These are phyloP conservation scores for Rhododendron henanense DNA, from an alignment of 148 eudicot genomes.

Conservation along the genomic window DNA sequence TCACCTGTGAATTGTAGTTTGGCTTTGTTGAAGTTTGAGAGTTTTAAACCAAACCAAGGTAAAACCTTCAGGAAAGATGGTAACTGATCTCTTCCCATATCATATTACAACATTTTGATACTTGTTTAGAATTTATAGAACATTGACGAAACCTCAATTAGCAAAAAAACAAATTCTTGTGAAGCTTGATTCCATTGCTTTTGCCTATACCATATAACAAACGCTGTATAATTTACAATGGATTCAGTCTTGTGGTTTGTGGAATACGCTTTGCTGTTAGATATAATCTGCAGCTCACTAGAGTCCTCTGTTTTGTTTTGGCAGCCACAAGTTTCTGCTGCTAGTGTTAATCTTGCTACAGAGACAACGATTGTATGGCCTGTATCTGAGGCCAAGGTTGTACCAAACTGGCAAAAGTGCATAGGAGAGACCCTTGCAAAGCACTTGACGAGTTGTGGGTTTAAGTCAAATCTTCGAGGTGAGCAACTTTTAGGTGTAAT, in stretches of 20 bases:
- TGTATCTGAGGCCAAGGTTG: slow-evolving; percentile 64
- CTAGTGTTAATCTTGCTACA: slow-evolving; percentile 84
- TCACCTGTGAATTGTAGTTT: too few relatives aligned
- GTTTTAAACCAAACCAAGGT: too few relatives aligned
- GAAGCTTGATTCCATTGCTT: slow-evolving; percentile 9
- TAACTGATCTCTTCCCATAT: too few relatives aligned
- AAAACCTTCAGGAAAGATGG: too few relatives aligned
- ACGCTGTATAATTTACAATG: neutral
- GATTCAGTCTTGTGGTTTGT: neutral
- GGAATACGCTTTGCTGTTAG: neutral
- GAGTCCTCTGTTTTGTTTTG: neutral
- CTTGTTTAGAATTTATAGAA: neutral
- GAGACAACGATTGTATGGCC: slow-evolving; percentile 97
- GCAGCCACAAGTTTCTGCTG: slow-evolving; percentile 94
- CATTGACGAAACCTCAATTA: neutral
- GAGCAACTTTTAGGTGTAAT: slow-evolving; percentile 5
- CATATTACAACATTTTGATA: slow-evolving; percentile 1
- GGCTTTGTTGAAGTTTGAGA: too few relatives aligned
- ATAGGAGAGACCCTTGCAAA: slow-evolving; percentile 80
- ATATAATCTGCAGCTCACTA: neutral
- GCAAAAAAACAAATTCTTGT: neutral
- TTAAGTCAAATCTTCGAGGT: slow-evolving; percentile 81
- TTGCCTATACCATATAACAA: neutral
- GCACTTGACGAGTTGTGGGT: slow-evolving; percentile 88
- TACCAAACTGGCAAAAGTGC: slow-evolving; percentile 67